phyloP scores from a whole-genome alignment of 768 basidiomycete genomes.

The Suillus subalutaceus region DNA sequence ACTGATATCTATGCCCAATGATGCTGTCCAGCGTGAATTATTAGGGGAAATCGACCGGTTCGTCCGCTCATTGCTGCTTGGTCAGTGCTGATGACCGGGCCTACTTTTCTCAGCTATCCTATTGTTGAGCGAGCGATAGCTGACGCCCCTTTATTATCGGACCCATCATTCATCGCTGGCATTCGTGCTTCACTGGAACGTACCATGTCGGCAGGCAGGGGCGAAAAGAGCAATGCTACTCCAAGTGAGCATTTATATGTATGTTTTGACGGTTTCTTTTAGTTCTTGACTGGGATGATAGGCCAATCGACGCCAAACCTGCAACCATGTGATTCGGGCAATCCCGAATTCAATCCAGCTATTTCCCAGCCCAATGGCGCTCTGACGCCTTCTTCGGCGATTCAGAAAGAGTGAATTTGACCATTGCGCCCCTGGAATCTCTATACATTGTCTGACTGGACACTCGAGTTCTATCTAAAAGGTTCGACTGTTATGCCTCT shows the following conservation, averaged over 20 bases:
- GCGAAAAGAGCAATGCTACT: constrained; percentile 7
- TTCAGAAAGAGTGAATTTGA: background rate
- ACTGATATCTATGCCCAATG: constrained; percentile 53
- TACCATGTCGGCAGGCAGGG: constrained; percentile 46
- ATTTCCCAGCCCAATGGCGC: background rate
- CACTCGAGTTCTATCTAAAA: background rate
- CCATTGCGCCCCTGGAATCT: background rate
- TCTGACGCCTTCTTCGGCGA: background rate
- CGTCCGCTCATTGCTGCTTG: constrained; percentile 17
- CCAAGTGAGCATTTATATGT: constrained; percentile 14
- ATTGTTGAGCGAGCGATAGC: constrained; percentile 64
- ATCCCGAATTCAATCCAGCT: background rate
- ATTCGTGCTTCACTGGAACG: constrained; percentile 47
- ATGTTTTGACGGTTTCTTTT: background rate
- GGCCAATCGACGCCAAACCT: background rate
- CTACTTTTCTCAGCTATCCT: constrained; percentile 51
- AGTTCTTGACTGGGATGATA: constrained; percentile 3
- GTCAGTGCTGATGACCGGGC: background rate
- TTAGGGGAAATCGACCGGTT: constrained; percentile 76
- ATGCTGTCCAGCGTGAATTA: constrained; percentile 59
- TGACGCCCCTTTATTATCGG: constrained; percentile 51
- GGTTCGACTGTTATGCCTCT: background rate
- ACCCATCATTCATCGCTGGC: constrained; percentile 46
- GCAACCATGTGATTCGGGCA: background rate
- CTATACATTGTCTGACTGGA: background rate